phyloP scores from a whole-genome alignment of 108 stramenopile genomes.

The Cyclotella sp. region DNA sequence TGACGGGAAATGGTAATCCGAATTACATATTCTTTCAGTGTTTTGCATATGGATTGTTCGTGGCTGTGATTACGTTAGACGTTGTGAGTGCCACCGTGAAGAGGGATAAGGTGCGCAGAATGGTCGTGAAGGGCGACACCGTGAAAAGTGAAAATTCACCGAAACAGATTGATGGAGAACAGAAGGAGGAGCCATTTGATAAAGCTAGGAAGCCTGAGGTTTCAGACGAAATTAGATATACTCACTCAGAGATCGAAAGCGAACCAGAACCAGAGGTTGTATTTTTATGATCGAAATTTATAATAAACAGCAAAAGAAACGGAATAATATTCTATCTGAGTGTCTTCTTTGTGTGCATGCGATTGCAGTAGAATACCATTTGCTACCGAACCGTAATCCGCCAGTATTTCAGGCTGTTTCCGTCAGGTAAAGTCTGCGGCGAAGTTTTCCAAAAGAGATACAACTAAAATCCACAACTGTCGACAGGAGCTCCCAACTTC shows the following conservation, averaged over 20 bases:
- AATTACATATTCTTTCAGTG: slow-evolving; percentile 89
- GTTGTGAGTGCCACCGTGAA: slow-evolving; percentile 52
- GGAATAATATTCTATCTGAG: too few relatives aligned
- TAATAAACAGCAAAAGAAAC: neutral
- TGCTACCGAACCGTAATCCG: too few relatives aligned
- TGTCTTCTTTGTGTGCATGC: too few relatives aligned
- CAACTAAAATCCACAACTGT: too few relatives aligned
- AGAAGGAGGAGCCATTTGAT: slow-evolving; percentile 6
- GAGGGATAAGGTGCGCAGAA: slow-evolving; percentile 56
- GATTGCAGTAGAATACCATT: too few relatives aligned
- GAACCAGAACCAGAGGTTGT: slow-evolving; percentile 15
- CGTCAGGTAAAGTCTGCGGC: too few relatives aligned
- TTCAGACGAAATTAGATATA: too few relatives aligned
- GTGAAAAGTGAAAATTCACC: slow-evolving; percentile 3
- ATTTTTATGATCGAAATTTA: slow-evolving; percentile 25
- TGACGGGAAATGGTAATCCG: slow-evolving; percentile 78
- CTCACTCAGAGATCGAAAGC: neutral
- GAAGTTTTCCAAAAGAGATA: neutral
- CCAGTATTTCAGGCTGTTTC: too few relatives aligned
- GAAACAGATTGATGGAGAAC: slow-evolving; percentile 2
- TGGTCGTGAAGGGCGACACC: slow-evolving; percentile 40
- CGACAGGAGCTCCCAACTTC: neutral
- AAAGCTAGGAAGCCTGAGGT: neutral
- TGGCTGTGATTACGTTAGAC: slow-evolving; percentile 51
- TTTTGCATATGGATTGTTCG: slow-evolving; percentile 76